Base-by-base conservation (phyloP, 2,329 filamentous ascomycete species). In the Botrytis galanthina region DNA sequence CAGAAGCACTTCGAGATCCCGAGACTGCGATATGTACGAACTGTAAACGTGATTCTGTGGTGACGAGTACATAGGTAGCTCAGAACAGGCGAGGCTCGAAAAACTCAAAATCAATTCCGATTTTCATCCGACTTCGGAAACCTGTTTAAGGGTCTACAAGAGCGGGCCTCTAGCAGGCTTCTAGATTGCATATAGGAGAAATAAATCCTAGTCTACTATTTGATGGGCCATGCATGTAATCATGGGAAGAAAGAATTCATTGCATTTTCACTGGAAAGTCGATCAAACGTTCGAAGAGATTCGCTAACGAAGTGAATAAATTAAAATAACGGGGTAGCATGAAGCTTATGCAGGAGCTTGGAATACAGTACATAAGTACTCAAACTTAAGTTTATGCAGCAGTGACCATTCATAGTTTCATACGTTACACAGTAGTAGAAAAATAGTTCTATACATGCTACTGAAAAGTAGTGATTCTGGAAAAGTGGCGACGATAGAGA, bases 271-370 rank as follows among this genome's bases (percentile, higher is more conserved):
- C 37, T 70, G 37, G 37, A 60, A 60, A 63, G 57, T 3, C 42
- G 57, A 71, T 71, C 42, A 63, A 29, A 71, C 69, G 18, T 71
- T 57, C 8, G 29, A 37, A 29, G 22, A 12, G 39, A 39, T 46
- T 62, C 22, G 29, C 10, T 22, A 62, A 14, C n/a, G 37, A 48
- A 48, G 26, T 20, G 32, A 35, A 62, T 61, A 62, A 3, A 32
- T 61, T 35, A 46, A 46, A n/a, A 61, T 46, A 29, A 44, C 54
- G 54, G 54, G 44, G 32, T n/a, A 67, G 14, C 44, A 66, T 37
- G 32, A 32, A 32, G 18, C 12, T 48, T 35, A 62, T 44, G 68
- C 39, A 46, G 29, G 39, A 71, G 57, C 44, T 35, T 29, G 22
- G 42, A 26, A 70, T 37, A 48, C n/a, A 22, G 9, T 62, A 39